Conservation (phyloP, 1,139 yeast genomes). For the Hanseniaspora sp. region DNA sequence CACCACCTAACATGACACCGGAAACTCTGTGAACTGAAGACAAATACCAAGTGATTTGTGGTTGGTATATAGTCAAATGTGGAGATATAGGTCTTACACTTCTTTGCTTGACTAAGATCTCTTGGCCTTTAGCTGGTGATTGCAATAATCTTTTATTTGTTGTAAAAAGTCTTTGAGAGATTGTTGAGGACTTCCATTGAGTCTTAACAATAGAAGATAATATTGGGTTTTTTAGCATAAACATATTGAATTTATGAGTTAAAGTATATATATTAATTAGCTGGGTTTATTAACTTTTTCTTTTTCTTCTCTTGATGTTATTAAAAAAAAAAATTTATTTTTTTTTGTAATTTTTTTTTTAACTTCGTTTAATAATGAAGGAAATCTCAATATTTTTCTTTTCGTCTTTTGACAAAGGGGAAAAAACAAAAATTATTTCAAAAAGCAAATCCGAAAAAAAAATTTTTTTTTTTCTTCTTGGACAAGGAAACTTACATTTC, state of each 20-base stretch:
- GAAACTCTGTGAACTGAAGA: constrained; percentile 80
- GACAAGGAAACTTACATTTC: neutral
- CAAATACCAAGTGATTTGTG: constrained; percentile 73
- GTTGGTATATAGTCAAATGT: constrained; percentile 77
- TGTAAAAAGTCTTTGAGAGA: neutral
- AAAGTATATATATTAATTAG: neutral
- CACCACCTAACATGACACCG: constrained; percentile 71
- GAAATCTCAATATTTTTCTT: too few relatives aligned
- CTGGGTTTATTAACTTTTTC: neutral
- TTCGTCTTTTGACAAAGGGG: too few relatives aligned
- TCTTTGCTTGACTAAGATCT: constrained; percentile 70
- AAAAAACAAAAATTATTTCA: neutral
- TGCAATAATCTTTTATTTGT: constrained; percentile 10
- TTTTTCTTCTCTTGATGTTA: too few relatives aligned
- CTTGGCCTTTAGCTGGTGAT: constrained; percentile 14
- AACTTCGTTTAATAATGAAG: neutral
- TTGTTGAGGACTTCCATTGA: neutral
- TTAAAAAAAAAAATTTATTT: too few relatives aligned
- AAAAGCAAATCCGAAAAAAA: constrained; percentile 1
- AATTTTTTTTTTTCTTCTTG: too few relatives aligned
- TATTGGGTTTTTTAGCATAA: constrained; percentile 8
- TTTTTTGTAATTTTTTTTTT: too few relatives aligned
- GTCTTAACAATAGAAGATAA: constrained; percentile 5
- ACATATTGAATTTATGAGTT: neutral
- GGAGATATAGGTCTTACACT: constrained; percentile 84